A percentile compares a stretch with the other conserved stretches of the same genome.
These are phyloP conservation scores for Fusarium paranaense DNA, from an alignment of 2,329 filamentous ascomycete genomes.

Conservation along the genomic window DNA sequence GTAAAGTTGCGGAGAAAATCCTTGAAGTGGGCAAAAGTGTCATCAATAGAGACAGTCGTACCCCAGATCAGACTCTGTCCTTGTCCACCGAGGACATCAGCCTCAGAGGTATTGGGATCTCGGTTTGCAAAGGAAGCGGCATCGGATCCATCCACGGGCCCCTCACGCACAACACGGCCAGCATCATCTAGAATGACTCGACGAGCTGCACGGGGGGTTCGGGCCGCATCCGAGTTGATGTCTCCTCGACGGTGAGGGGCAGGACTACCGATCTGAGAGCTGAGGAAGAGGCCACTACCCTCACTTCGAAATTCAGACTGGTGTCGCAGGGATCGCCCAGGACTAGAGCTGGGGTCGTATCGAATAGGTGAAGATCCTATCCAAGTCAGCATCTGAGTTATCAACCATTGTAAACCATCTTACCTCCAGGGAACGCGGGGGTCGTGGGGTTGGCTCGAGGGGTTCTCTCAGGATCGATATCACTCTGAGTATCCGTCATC, in stretches of 20 bases:
- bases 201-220: slow-evolving; percentile 63
- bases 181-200: slow-evolving; percentile 70
- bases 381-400: background rate
- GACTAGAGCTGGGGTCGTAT: slow-evolving; percentile 91
- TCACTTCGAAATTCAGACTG: slow-evolving; percentile 83
- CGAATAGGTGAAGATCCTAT: slow-evolving; percentile 91
- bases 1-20: slow-evolving; percentile 94
- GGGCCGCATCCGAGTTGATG: slow-evolving; percentile 82
- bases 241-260: slow-evolving; percentile 75
- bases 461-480: slow-evolving; percentile 71
- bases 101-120: slow-evolving; percentile 90
- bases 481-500: slow-evolving; percentile 68
- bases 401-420: slow-evolving; percentile 33
- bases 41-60: slow-evolving; percentile 93
- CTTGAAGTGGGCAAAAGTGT: slow-evolving; percentile 88
- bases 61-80: slow-evolving; percentile 93
- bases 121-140: slow-evolving; percentile 70
- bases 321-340: slow-evolving; percentile 71
- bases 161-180: slow-evolving; percentile 68
- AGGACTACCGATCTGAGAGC: slow-evolving; percentile 70
- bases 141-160: slow-evolving; percentile 64
- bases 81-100: slow-evolving; percentile 84
- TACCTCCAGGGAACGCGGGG: slow-evolving; percentile 71
- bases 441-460: slow-evolving; percentile 68
- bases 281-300: slow-evolving; percentile 87